A percentile compares a stretch with the other conserved stretches of the same genome.
Evolutionary conservation across 345 rosid species (phyloP).

Genomic region (Brassica juncea): DNA sequence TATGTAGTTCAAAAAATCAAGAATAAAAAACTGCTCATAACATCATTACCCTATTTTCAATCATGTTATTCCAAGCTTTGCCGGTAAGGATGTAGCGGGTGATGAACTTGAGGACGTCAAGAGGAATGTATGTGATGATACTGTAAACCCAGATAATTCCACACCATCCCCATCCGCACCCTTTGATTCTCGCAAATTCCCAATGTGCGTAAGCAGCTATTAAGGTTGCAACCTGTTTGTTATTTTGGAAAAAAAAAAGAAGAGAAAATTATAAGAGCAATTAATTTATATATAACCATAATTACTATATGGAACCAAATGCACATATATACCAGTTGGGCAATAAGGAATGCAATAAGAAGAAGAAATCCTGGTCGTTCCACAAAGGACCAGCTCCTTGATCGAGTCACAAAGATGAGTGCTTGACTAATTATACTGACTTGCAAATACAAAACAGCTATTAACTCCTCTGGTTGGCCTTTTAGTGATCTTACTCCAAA

Average conservation of each 20-base stretch:
- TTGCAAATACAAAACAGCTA: constrained; percentile 85
- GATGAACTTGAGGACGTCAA: constrained; percentile 75
- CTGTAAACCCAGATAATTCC: constrained; percentile 84
- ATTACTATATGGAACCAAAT: not conserved
- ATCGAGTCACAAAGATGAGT: constrained; percentile 88
- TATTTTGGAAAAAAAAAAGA: too few relatives aligned
- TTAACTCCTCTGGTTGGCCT: constrained; percentile 50
- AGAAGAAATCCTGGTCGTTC: constrained; percentile 88
- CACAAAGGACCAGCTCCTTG: constrained; percentile 77
- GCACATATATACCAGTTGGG: constrained; percentile 59
- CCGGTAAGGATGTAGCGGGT: constrained; percentile 68
- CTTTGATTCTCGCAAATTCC: constrained; percentile 66
- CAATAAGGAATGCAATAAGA: constrained; percentile 61
- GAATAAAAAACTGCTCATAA: not conserved
- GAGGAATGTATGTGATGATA: constrained; percentile 70
- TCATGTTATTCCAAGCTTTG: constrained; percentile 76
- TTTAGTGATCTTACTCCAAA: constrained; percentile 69
- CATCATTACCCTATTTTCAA: constrained; percentile 66
- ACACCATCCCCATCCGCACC: constrained; percentile 95
- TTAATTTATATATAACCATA: not conserved
- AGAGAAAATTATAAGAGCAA: not conserved
- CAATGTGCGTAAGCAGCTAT: constrained; percentile 68
- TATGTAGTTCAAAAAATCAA: not conserved
- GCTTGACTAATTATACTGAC: constrained; percentile 94
- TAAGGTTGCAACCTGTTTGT: constrained; percentile 66